phyloP scores from a whole-genome alignment of 805 yeast genomes.

The Saturnispora besseyi region DNA sequence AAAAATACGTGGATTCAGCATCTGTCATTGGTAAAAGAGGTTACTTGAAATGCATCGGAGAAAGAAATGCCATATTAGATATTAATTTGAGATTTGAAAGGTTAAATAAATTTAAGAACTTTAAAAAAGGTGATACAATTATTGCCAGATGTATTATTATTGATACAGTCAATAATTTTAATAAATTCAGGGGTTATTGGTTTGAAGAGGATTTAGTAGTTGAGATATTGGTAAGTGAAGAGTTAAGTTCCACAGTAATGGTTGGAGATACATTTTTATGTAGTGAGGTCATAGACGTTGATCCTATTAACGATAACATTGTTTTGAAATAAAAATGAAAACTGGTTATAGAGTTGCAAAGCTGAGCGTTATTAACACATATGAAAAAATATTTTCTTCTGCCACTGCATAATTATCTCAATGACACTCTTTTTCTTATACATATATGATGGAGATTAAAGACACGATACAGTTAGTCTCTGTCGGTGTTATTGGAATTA shows the following conservation, averaged over 20 bases:
- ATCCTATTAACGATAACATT: conserved; percentile 22
- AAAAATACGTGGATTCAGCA: not conserved
- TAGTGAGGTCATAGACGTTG: conserved; percentile 35
- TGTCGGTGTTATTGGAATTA: conserved; percentile 20
- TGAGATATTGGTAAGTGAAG: conserved; percentile 25
- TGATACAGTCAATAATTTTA: conserved; percentile 23
- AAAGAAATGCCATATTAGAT: conserved; percentile 22
- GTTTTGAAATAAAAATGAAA: not conserved
- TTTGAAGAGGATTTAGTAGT: conserved; percentile 38
- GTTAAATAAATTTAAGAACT: conserved; percentile 10
- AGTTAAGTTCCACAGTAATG: conserved; percentile 3
- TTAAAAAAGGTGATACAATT: conserved; percentile 6
- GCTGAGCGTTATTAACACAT: not conserved
- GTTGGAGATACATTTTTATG: conserved; percentile 42
- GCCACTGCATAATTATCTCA: not conserved
- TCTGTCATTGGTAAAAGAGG: not conserved
- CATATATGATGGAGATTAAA: not conserved
- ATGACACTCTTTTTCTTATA: no score
- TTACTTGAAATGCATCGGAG: conserved; percentile 1
- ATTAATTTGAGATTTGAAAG: conserved; percentile 15
- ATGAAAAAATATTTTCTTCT: not conserved
- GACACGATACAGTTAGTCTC: conserved; percentile 8
- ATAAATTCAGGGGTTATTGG: conserved; percentile 38
- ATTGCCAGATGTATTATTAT: conserved; percentile 35
- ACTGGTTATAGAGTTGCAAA: not conserved